These are phyloP conservation scores for Ganoderma sinense DNA, from an alignment of 1,284 basidiomycete genomes.

Conservation along the genomic window DNA sequence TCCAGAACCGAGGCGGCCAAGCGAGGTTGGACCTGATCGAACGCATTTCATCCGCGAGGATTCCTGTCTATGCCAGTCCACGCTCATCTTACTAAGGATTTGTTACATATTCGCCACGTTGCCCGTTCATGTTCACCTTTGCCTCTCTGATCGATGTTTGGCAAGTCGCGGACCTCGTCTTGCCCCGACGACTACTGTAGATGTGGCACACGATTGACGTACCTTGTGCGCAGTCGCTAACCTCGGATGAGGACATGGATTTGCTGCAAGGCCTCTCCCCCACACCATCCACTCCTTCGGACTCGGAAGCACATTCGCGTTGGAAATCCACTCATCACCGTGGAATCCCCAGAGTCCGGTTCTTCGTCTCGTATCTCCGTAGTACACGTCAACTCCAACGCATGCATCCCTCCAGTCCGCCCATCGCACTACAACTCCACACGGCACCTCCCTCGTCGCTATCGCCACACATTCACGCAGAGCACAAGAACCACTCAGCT, in stretches of 20 bases:
- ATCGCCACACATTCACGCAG: background rate
- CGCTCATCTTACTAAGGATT: background rate
- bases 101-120: background rate
- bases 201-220: background rate
- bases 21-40: background rate
- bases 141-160: background rate
- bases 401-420: background rate
- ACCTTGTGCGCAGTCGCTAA: background rate
- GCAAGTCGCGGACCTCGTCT: background rate
- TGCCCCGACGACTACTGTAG: background rate
- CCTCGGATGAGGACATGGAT: background rate
- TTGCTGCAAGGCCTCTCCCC: background rate
- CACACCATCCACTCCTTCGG: background rate
- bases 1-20: background rate
- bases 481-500: background rate
- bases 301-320: background rate
- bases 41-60: background rate
- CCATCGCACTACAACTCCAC: background rate
- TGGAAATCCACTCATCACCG: background rate
- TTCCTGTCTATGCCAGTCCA: background rate
- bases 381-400: background rate
- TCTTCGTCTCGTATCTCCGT: constrained; percentile 11
- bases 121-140: background rate
- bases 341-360: constrained; percentile 5
- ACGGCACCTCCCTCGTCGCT: background rate